phyloP scores from a whole-genome alignment of 2,329 filamentous ascomycete species.

The Paraphaeosphaeria minitans region DNA sequence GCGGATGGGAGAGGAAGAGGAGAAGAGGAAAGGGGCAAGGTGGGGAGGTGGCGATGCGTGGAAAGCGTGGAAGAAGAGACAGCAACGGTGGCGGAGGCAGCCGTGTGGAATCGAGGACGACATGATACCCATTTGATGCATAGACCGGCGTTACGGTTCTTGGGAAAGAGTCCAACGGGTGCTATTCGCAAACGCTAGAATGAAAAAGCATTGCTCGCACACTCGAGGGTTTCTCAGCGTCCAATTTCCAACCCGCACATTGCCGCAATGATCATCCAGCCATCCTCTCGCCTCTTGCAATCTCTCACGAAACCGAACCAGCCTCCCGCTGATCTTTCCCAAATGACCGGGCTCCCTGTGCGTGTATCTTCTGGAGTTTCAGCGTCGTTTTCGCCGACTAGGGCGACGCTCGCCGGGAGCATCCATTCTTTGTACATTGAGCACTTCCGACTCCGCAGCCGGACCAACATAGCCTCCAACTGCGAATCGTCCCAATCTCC shows the following conservation, averaged over 20 bases:
- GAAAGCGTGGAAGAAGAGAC: not conserved
- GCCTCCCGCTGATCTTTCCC: not conserved
- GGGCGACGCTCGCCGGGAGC: too few species aligned
- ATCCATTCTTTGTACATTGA: too few species aligned
- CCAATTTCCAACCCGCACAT: not conserved
- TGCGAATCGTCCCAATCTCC: too few species aligned
- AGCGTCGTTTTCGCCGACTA: too few species aligned
- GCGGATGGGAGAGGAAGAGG: not conserved
- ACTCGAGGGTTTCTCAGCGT: not conserved
- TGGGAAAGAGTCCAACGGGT: too few species aligned
- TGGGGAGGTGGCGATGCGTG: not conserved
- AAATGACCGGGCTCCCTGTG: not conserved
- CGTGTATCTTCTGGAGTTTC: not conserved
- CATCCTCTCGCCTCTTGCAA: not conserved
- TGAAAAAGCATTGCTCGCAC: too few species aligned
- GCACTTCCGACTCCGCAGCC: too few species aligned
- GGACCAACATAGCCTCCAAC: too few species aligned
- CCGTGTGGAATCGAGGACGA: conserved; percentile 6
- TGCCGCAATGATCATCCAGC: not conserved
- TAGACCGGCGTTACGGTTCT: conserved; percentile 9
- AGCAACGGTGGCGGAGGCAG: not conserved
- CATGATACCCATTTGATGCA: conserved; percentile 32
- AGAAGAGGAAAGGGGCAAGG: not conserved
- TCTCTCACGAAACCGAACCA: not conserved
- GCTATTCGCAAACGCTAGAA: too few species aligned